Evolutionary conservation across 139 green algal genomes (phyloP).

Genomic region (Closterium sp.): DNA sequence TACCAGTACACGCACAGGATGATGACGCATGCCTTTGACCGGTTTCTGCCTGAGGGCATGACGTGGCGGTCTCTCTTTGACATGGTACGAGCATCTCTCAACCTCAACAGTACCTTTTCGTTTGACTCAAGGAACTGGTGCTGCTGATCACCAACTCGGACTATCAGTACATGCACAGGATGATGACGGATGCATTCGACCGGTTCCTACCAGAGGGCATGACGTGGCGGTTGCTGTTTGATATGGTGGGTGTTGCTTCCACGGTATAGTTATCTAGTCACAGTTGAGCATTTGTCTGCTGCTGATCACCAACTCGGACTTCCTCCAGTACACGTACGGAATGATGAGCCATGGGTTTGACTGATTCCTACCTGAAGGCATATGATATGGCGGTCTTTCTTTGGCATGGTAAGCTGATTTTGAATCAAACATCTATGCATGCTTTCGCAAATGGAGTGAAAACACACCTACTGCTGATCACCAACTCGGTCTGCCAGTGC

Average conservation of each 20-base stretch:
- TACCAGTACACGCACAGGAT: too few species aligned
- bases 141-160: slow-evolving; percentile 75
- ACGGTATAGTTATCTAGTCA: too few species aligned
- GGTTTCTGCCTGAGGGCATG: too few species aligned
- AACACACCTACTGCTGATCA: slow-evolving; percentile 97
- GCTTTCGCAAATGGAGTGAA: too few species aligned
- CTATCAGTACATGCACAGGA: too few species aligned
- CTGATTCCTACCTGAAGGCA: slow-evolving; percentile 68
- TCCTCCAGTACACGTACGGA: slow-evolving; percentile 16
- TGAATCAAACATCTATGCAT: too few species aligned
- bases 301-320: not conserved
- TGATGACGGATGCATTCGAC: slow-evolving; percentile 77
- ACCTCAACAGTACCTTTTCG: too few species aligned
- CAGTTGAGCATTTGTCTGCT: too few species aligned
- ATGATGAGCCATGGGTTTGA: slow-evolving; percentile 46
- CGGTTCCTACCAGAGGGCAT: slow-evolving; percentile 74
- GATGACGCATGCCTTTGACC: too few species aligned
- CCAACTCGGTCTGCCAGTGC: slow-evolving; percentile 74
- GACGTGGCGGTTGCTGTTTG: slow-evolving; percentile 89
- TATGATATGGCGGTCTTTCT: slow-evolving; percentile 88
- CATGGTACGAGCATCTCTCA: too few species aligned
- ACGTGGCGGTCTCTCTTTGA: too few species aligned
- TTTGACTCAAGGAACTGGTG: not conserved
- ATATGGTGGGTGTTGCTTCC: slow-evolving; percentile 75
- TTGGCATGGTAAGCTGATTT: slow-evolving; percentile 86